phyloP scores from a whole-genome alignment of 768 basidiomycete species.

The Neoboletus brunneissimus region DNA sequence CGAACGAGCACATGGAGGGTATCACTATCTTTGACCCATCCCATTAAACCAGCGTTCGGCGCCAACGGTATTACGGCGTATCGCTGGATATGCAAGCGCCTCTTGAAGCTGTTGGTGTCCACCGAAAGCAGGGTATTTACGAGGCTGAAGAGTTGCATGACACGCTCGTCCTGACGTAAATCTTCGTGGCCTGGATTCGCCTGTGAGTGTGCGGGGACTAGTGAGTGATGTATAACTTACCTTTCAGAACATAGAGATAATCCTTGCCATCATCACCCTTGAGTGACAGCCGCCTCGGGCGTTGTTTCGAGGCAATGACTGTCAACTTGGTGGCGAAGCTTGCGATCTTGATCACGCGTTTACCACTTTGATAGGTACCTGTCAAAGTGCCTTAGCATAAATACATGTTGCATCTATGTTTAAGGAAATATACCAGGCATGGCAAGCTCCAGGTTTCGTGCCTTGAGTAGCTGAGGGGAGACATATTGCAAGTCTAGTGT shows the following conservation, averaged over 20 bases:
- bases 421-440: conserved; percentile 67
- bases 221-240: conserved; percentile 33
- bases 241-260: conserved; percentile 91
- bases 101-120: conserved; percentile 93
- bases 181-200: conserved; percentile 83
- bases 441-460: conserved; percentile 89
- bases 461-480: conserved; percentile 86
- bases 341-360: conserved; percentile 73
- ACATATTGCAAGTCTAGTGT: conserved; percentile 96
- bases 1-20: conserved; percentile 95
- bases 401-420: not conserved
- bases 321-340: conserved; percentile 87
- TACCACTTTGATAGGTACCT: conserved; percentile 93
- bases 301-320: conserved; percentile 96
- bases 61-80: conserved; percentile 93
- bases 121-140: conserved; percentile 92
- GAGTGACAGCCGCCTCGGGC: conserved; percentile 83
- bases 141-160: conserved; percentile 98
- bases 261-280: conserved; percentile 91
- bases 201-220: not conserved
- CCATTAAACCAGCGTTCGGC: conserved; percentile 90
- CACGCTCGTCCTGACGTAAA: conserved; percentile 96
- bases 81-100: conserved; percentile 90
- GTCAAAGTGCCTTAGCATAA: not conserved
- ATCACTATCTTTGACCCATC: conserved; percentile 95